These are phyloP conservation scores for Dipteronia dyeriana DNA, from an alignment of 345 rosid genomes.

Conservation along the genomic window DNA sequence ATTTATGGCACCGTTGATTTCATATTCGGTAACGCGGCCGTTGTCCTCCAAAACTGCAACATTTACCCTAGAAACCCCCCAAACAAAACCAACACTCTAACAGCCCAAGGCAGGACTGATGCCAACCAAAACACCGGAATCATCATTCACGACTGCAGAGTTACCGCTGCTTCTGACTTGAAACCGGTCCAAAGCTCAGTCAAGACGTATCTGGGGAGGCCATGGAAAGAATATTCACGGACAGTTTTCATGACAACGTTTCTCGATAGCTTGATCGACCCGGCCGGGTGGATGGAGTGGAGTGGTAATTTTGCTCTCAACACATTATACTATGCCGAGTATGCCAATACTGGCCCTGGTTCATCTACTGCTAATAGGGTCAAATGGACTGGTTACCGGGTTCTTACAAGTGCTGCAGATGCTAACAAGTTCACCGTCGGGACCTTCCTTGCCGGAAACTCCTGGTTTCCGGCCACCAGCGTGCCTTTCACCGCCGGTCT, in stretches of 20 bases:
- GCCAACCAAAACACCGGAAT: constrained; percentile 64
- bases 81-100: constrained; percentile 40
- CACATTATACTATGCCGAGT: constrained; percentile 58
- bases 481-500: constrained; percentile 55
- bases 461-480: constrained; percentile 48
- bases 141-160: constrained; percentile 48
- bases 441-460: constrained; percentile 40
- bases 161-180: constrained; percentile 46
- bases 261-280: constrained; percentile 45
- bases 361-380: constrained; percentile 46
- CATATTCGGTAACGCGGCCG: constrained; percentile 63
- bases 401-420: constrained; percentile 38
- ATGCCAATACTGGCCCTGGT: constrained; percentile 42
- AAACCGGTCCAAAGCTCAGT: constrained; percentile 44
- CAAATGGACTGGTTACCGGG: constrained; percentile 45
- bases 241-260: constrained; percentile 41
- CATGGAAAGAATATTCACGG: constrained; percentile 49
- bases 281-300: constrained; percentile 61
- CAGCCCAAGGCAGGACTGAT: constrained; percentile 54
- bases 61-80: constrained; percentile 46
- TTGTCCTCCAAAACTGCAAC: constrained; percentile 51
- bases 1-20: constrained; percentile 61
- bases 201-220: constrained; percentile 49
- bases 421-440: constrained; percentile 45
- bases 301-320: constrained; percentile 44